Percentiles rank a stretch among this genome's conserved stretches.
Evolutionary conservation across 768 basidiomycete species (phyloP).

Genomic region (Crassisporium funariophilum): DNA sequence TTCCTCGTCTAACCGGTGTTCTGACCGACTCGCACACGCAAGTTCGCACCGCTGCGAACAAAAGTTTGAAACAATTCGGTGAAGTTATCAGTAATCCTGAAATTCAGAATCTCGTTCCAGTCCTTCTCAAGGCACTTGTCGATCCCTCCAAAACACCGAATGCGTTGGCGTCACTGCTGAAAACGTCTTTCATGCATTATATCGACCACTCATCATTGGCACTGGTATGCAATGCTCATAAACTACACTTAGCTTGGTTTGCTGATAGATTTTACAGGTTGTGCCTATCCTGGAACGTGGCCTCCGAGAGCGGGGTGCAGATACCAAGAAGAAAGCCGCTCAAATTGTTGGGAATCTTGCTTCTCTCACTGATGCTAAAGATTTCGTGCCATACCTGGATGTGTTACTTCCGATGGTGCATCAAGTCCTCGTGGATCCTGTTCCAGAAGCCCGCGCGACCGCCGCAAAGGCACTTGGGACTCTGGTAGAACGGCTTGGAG

Average conservation of each 20-base stretch:
- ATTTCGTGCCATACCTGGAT: conserved; percentile 93
- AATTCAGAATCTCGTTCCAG: conserved; percentile 86
- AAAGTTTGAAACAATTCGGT: conserved; percentile 95
- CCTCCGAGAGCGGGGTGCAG: conserved; percentile 86
- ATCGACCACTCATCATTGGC: conserved; percentile 97
- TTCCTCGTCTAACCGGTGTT: conserved; percentile 92
- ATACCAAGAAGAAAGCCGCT: conserved; percentile 93
- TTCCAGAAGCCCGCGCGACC: conserved; percentile 95
- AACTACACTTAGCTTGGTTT: not conserved
- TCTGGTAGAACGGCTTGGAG: conserved; percentile 95
- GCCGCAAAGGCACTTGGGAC: conserved; percentile 96
- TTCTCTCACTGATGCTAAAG: conserved; percentile 84
- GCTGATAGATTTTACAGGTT: conserved; percentile 50
- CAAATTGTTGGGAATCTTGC: conserved; percentile 98
- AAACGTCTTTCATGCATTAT: conserved; percentile 97
- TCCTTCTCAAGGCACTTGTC: conserved; percentile 91
- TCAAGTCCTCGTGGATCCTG: conserved; percentile 91
- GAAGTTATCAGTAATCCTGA: conserved; percentile 99
- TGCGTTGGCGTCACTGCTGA: conserved; percentile 83
- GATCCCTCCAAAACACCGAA: conserved; percentile 90
- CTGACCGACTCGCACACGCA: conserved; percentile 97
- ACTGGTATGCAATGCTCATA: conserved; percentile 56
- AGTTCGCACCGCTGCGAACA: conserved; percentile 90
- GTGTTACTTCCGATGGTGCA: conserved; percentile 90
- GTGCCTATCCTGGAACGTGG: conserved; percentile 96